These are phyloP conservation scores for Pyrrhoderma noxium DNA, from an alignment of 1,284 basidiomycete genomes.

Conservation along the genomic window DNA sequence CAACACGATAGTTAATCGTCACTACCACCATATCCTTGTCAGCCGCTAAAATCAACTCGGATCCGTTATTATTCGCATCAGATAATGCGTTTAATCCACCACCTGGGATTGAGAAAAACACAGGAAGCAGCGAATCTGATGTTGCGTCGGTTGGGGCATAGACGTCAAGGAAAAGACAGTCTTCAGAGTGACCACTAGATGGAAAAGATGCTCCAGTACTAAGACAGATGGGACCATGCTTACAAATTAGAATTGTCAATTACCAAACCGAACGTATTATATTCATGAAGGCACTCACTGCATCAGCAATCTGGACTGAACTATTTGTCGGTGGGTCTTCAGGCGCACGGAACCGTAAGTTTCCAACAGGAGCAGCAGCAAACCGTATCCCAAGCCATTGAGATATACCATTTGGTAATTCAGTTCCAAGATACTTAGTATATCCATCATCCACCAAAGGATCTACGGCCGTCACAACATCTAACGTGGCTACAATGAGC, in stretches of 20 bases:
- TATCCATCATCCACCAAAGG: slow-evolving; percentile 20
- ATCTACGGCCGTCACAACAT: slow-evolving; percentile 6
- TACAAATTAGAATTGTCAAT: neutral
- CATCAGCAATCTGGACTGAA: slow-evolving; percentile 19
- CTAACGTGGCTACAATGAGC: neutral
- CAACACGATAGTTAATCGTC: slow-evolving; percentile 39
- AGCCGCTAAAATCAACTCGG: slow-evolving; percentile 33
- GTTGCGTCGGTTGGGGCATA: slow-evolving; percentile 26
- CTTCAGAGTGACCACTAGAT: slow-evolving; percentile 22
- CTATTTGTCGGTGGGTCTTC: slow-evolving; percentile 19
- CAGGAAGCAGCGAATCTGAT: slow-evolving; percentile 38
- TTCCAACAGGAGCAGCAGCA: slow-evolving; percentile 25
- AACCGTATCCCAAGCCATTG: slow-evolving; percentile 26
- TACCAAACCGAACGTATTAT: neutral
- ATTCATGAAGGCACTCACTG: neutral
- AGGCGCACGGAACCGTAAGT: slow-evolving; percentile 24
- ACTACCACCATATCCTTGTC: slow-evolving; percentile 41
- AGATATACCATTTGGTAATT: slow-evolving; percentile 20
- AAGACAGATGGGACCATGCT: slow-evolving; percentile 16
- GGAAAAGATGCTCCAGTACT: slow-evolving; percentile 12
- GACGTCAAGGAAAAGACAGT: slow-evolving; percentile 34
- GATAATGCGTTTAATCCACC: slow-evolving; percentile 33
- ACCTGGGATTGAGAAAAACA: slow-evolving; percentile 62
- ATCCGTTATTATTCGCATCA: slow-evolving; percentile 15
- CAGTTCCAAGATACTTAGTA: slow-evolving; percentile 19